phyloP scores from a whole-genome alignment of 2,329 filamentous ascomycete genomes.

The Atkinsonella texensis region DNA sequence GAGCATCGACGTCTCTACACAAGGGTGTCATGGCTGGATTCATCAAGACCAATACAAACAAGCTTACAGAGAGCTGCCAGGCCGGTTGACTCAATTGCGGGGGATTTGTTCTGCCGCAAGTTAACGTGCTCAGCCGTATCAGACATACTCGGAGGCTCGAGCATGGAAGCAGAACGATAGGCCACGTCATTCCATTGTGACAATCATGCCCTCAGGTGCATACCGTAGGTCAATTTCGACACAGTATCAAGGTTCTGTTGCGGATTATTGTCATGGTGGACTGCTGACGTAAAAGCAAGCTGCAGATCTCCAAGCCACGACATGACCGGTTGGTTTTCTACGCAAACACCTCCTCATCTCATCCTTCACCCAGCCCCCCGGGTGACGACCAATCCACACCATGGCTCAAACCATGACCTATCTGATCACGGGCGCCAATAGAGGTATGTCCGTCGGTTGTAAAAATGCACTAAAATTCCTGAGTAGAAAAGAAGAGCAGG shows the following conservation, averaged over 20 bases:
- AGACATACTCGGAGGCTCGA: too few relatives aligned
- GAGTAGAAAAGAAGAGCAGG: slow-evolving; percentile 2
- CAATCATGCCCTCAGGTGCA: too few relatives aligned
- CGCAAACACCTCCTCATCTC: too few relatives aligned
- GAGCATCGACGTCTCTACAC: not conserved
- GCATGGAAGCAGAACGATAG: too few relatives aligned
- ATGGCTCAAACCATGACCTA: slow-evolving; percentile 2
- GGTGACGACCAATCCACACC: not conserved
- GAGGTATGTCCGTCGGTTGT: not conserved
- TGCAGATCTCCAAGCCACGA: too few relatives aligned
- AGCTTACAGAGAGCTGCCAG: not conserved
- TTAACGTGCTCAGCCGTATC: not conserved
- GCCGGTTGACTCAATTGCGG: not conserved
- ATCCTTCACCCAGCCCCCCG: too few relatives aligned
- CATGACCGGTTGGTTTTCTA: too few relatives aligned
- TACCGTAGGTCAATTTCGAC: too few relatives aligned
- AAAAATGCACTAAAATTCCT: not conserved
- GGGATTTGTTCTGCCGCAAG: not conserved
- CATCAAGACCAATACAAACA: not conserved
- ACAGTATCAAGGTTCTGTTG: too few relatives aligned
- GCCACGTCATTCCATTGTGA: too few relatives aligned
- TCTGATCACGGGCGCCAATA: slow-evolving; percentile 9
- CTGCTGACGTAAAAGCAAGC: too few relatives aligned
- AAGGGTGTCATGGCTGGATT: not conserved
- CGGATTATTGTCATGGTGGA: too few relatives aligned